phyloP scores from a whole-genome alignment of 2,329 filamentous ascomycete species.

The Beauveria sp. region DNA sequence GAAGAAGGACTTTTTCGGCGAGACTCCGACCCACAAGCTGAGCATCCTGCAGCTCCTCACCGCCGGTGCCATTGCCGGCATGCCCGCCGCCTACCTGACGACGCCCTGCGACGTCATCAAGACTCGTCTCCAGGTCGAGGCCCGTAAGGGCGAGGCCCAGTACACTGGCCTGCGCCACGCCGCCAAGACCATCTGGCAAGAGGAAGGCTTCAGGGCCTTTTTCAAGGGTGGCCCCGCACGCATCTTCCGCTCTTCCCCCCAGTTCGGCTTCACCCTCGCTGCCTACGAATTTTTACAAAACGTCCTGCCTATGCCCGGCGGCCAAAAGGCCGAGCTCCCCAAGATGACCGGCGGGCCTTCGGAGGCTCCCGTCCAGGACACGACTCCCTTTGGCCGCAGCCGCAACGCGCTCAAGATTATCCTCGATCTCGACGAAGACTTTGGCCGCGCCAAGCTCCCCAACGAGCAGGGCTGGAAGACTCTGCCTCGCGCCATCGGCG shows the following conservation, averaged over 20 bases:
- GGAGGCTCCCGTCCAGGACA: constrained; percentile 38
- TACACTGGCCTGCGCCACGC: constrained; percentile 86
- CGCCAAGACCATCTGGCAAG: constrained; percentile 72
- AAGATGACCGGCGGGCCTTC: constrained; percentile 50
- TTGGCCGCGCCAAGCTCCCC: constrained; percentile 64
- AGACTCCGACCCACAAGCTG: constrained; percentile 78
- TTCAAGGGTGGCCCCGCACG: constrained; percentile 97
- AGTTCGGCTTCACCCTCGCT: constrained; percentile 96
- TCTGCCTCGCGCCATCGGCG: constrained; percentile 42
- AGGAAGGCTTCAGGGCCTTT: constrained; percentile 93
- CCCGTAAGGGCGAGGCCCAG: constrained; percentile 82
- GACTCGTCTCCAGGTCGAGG: constrained; percentile 94
- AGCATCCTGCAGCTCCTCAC: constrained; percentile 86
- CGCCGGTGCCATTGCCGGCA: constrained; percentile 87
- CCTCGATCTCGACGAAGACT: constrained; percentile 87
- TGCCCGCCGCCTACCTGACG: constrained; percentile 88
- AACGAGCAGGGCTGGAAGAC: constrained; percentile 45
- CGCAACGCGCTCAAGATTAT: constrained; percentile 93
- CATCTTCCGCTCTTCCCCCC: constrained; percentile 88
- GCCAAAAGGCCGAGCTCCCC: constrained; percentile 44
- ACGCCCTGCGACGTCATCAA: constrained; percentile 99
- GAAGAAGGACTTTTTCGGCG: constrained; percentile 90
- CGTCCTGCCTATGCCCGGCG: constrained; percentile 66
- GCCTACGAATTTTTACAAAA: constrained; percentile 89
- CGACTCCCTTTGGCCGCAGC: constrained; percentile 52